phyloP scores from a whole-genome alignment of 2,329 filamentous ascomycete species.

The Coccinonectria pachysandricola region DNA sequence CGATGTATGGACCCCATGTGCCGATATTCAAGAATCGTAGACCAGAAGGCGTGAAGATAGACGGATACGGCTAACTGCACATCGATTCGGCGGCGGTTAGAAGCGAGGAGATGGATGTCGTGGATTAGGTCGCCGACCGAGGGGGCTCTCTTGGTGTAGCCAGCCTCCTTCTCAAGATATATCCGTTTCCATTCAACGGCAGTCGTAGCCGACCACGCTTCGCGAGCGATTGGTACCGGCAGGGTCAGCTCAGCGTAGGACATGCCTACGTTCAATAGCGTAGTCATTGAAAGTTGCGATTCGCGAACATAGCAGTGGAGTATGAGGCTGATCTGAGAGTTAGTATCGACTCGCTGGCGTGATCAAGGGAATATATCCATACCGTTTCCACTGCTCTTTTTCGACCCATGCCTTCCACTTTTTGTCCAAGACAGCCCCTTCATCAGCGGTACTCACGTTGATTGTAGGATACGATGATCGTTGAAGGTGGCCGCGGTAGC shows the following conservation, averaged over 20 bases:
- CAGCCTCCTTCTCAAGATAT: conserved; percentile 35
- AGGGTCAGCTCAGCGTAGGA: conserved; percentile 60
- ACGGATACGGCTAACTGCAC: conserved; percentile 45
- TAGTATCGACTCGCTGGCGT: conserved; percentile 2
- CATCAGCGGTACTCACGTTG: conserved; percentile 40
- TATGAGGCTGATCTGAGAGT: conserved; percentile 37
- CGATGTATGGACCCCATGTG: conserved; percentile 43
- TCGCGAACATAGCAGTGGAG: conserved; percentile 58
- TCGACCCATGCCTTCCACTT: conserved; percentile 59
- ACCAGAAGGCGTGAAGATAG: conserved; percentile 57
- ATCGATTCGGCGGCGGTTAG: conserved; percentile 42
- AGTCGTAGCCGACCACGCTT: conserved; percentile 55
- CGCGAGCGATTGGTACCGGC: conserved; percentile 50
- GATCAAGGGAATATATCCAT: too few species aligned
- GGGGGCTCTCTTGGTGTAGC: conserved; percentile 33
- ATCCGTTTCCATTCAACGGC: conserved; percentile 54
- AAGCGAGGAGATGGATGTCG: conserved; percentile 41
- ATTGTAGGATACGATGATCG: conserved; percentile 43
- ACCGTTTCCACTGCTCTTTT: conserved; percentile 57
- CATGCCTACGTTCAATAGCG: conserved; percentile 53
- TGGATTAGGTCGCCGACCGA: conserved; percentile 46
- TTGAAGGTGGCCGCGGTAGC: conserved; percentile 48
- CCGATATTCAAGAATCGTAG: conserved; percentile 55
- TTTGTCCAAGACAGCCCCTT: conserved; percentile 43
- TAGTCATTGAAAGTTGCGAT: conserved; percentile 55